phyloP scores from a whole-genome alignment of 352 stramenopile species.

The Globisporangium apiculatum region DNA sequence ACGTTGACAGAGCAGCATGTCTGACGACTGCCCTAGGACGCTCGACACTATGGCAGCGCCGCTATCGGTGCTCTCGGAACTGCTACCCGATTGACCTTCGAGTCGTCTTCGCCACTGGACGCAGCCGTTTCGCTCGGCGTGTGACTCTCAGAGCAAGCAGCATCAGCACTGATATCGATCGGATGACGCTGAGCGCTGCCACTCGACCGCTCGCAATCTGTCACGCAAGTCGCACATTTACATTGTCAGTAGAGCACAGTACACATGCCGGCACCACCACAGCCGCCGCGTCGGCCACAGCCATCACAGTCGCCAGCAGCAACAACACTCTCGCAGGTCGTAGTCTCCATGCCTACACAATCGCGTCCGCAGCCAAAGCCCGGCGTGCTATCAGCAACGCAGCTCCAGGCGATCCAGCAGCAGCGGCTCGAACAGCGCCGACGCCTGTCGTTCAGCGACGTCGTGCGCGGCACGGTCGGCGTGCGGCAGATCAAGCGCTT shows the following conservation, averaged over 20 bases:
- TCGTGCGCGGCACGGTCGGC: slow-evolving; percentile 24
- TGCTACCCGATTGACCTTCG: background rate
- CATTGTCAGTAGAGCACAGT: background rate
- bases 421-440: slow-evolving; percentile 25
- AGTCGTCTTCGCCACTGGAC: background rate
- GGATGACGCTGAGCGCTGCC: too few relatives aligned
- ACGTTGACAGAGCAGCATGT: too few relatives aligned
- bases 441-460: slow-evolving; percentile 28
- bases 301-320: background rate
- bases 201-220: background rate
- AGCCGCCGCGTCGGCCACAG: too few relatives aligned
- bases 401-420: slow-evolving; percentile 22
- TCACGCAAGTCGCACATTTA: background rate
- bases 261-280: background rate
- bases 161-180: background rate
- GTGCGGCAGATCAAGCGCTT: slow-evolving; percentile 26
- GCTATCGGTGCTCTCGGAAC: background rate
- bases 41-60: too few relatives aligned
- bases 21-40: too few relatives aligned
- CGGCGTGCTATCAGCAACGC: slow-evolving; percentile 9
- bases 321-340: slow-evolving; percentile 1
- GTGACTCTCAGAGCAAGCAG: background rate
- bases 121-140: slow-evolving; percentile 6
- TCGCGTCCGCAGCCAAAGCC: background rate
- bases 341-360: background rate